phyloP scores from a whole-genome alignment of 164 flowering plant species.

The Vitis cinerea region DNA sequence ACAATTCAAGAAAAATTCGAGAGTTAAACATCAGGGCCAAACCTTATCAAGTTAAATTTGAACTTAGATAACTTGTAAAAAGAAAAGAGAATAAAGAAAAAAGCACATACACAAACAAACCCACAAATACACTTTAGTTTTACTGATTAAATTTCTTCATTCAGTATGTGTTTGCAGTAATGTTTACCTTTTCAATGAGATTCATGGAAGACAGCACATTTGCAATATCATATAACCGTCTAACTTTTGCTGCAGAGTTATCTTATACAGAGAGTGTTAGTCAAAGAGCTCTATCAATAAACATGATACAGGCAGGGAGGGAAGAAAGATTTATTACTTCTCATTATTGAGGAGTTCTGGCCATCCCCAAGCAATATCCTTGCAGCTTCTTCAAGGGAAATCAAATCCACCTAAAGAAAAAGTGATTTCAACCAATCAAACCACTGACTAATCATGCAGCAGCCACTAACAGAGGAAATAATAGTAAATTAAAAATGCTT shows the following conservation, averaged over 20 bases:
- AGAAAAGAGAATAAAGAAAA: too few relatives aligned
- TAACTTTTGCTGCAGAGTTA: conserved; percentile 78
- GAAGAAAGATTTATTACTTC: conserved; percentile 51
- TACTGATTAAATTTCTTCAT: background rate
- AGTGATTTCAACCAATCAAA: background rate
- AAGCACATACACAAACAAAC: too few relatives aligned
- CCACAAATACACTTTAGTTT: background rate
- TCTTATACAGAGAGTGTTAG: conserved; percentile 22
- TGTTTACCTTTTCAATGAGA: conserved; percentile 85
- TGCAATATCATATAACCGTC: conserved; percentile 91
- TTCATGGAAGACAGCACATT: conserved; percentile 94
- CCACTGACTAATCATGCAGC: background rate
- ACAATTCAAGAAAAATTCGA: background rate
- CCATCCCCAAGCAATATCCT: conserved; percentile 72
- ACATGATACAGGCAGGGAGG: too few relatives aligned
- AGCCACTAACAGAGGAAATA: background rate
- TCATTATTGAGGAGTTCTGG: conserved; percentile 46
- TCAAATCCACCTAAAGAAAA: conserved; percentile 46
- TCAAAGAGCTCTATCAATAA: background rate
- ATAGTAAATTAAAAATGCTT: conserved; percentile 17
- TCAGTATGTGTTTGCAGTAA: background rate
- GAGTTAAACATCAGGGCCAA: background rate
- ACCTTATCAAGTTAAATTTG: background rate
- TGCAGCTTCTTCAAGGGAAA: conserved; percentile 90
- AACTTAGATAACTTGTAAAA: background rate